Evolutionary conservation across 768 basidiomycete genomes (phyloP).

Genomic region (Termitomyces sp.): DNA sequence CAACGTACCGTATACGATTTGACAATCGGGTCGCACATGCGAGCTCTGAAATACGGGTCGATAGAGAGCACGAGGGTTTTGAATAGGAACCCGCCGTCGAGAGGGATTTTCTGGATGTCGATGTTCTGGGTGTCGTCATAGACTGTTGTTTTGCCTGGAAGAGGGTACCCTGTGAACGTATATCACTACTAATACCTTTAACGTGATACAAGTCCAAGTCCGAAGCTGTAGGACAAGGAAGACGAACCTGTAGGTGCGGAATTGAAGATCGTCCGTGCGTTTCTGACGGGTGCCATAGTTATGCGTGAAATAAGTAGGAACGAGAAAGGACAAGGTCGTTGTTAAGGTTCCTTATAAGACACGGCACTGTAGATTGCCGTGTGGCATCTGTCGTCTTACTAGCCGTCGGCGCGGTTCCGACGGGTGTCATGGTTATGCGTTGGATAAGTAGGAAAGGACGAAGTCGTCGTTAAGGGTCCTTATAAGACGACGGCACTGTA

Average conservation of each 20-base stretch:
- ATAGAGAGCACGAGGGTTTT: slow-evolving; percentile 44
- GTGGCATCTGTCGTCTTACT: neutral
- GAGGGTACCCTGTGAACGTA: slow-evolving; percentile 29
- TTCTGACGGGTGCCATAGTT: slow-evolving; percentile 1
- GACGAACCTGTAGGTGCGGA: neutral
- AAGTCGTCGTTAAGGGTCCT: neutral
- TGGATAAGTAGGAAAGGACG: neutral
- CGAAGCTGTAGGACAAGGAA: too few species aligned
- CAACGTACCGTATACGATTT: slow-evolving; percentile 23
- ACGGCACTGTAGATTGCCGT: neutral
- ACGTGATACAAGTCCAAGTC: neutral
- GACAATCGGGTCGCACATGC: slow-evolving; percentile 28
- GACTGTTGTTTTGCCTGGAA: slow-evolving; percentile 39
- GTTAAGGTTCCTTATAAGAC: neutral
- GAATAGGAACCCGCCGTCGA: slow-evolving; percentile 43
- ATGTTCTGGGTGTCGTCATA: slow-evolving; percentile 42
- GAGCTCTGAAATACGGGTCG: slow-evolving; percentile 36
- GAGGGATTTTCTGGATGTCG: slow-evolving; percentile 39
- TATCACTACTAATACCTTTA: too few species aligned
- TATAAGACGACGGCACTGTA: neutral
- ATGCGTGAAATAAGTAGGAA: neutral
- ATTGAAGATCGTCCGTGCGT: slow-evolving; percentile 1
- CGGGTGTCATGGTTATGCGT: neutral
- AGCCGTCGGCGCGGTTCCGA: neutral
- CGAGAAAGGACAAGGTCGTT: too few species aligned